Base-by-base conservation (phyloP, 495 filamentous ascomycete species). In the Letharia columbiana region DNA sequence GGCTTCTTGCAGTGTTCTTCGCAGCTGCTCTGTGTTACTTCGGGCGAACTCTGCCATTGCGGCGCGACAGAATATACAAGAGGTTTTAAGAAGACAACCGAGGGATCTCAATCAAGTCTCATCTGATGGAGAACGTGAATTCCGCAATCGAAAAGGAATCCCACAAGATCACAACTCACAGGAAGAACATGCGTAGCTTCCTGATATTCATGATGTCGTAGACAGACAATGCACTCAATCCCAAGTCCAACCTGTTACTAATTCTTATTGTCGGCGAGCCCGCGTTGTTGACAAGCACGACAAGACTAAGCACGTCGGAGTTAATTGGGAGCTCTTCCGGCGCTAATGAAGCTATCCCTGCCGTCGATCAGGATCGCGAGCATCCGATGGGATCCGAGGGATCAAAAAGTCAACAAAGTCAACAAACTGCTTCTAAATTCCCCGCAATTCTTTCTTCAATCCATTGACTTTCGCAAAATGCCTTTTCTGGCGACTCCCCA, bases 1-100 rank as follows among this genome's bases (percentile, higher is more conserved):
- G 33, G 93, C 91, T 65, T 89, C 86, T 73, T 96, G 90, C 54
- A 98, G 81, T 12, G 87, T 82, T 35, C 79, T 82, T 73, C 86
- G 81, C 39, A 88, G 75, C 65, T 84, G 69, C 23, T 73, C 70
- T 57, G 69, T 66, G 33, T 78, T 73, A 50, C 68, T 69, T 45
- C 52, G 64, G 15, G 71, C 74, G 37, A 78, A 70, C 10, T 47
- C 61, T 23, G 68, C 61, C 75, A 77, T 77, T 15, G 31, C 56
- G n/a, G 28, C 15, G 33, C 8, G 18, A 23, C 5, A 15, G 23
- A 23, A n/a, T 54, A 1, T 13, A 5, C 12, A 13, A 52, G 10
- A 28, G 23, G 28, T 28, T n/a, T 12, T 23, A 1, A n/a, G 20
- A 54, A 42, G 40, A 1, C 37, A 12, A 13, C n/a, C 31, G 49